Conservation (phyloP, 2,329 filamentous ascomycete species). For the Harringtonia lauricola region DNA sequence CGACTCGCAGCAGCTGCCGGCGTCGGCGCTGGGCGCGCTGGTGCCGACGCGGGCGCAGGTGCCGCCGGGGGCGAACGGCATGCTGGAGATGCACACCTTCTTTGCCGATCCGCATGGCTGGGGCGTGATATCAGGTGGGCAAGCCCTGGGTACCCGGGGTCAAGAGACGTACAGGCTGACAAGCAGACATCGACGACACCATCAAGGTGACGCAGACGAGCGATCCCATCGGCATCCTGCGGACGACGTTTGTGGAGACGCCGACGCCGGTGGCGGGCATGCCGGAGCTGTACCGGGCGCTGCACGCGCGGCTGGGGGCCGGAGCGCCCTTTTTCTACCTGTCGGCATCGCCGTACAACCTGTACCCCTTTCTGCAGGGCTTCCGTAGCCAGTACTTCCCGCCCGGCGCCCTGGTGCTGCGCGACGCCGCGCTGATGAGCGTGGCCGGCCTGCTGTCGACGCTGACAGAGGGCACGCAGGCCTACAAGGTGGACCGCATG, state of each 20-base stretch:
- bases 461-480: conserved; percentile 68
- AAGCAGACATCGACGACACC: conserved; percentile 78
- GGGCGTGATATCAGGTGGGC: conserved; percentile 63
- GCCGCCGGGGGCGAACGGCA: conserved; percentile 39
- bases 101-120: conserved; percentile 72
- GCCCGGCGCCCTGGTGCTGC: conserved; percentile 68
- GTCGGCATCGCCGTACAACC: conserved; percentile 85
- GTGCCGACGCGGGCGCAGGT: conserved; percentile 38
- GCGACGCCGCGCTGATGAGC: conserved; percentile 80
- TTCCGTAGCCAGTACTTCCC: conserved; percentile 67
- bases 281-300: conserved; percentile 67
- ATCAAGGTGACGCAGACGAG: conserved; percentile 85
- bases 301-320: conserved; percentile 41
- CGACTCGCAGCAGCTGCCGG: conserved; percentile 44
- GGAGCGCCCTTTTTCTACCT: conserved; percentile 83
- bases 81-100: conserved; percentile 55
- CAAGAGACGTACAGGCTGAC: not conserved
- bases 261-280: conserved; percentile 66
- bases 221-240: conserved; percentile 68
- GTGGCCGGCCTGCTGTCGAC: conserved; percentile 68
- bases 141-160: not conserved
- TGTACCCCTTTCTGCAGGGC: conserved; percentile 73
- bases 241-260: conserved; percentile 70
- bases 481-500: conserved; percentile 78
- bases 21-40: conserved; percentile 31